These are phyloP conservation scores for Euptelea pleiosperma DNA, from an alignment of 164 flowering plant genomes.

Conservation along the genomic window DNA sequence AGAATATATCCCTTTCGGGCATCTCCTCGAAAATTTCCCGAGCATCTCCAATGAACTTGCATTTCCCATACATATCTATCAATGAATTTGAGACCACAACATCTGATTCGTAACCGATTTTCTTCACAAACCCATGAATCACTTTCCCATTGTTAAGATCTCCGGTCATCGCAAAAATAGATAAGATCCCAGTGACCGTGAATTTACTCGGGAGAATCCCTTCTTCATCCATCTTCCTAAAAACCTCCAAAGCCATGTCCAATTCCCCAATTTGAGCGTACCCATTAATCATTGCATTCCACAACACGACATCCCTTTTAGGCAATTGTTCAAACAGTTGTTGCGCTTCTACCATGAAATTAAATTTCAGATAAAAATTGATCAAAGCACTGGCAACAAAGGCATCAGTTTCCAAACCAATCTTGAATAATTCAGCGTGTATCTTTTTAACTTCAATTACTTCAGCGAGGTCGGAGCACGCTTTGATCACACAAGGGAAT, in stretches of 20 bases:
- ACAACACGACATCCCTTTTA: constrained; percentile 54
- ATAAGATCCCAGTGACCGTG: constrained; percentile 55
- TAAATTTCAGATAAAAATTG: constrained; percentile 29
- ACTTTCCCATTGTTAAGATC: constrained; percentile 40
- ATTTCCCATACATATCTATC: constrained; percentile 76
- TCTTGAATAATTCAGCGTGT: constrained; percentile 40
- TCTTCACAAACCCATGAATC: constrained; percentile 50
- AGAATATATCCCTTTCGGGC: constrained; percentile 42
- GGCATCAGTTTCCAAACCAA: constrained; percentile 18
- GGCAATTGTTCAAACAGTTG: constrained; percentile 30
- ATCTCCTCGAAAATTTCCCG: constrained; percentile 40
- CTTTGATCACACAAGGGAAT: constrained; percentile 59
- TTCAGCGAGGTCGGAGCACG: constrained; percentile 30
- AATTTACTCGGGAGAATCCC: constrained; percentile 42
- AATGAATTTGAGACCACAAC: constrained; percentile 49
- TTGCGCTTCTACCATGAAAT: constrained; percentile 16
- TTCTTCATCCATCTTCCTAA: constrained; percentile 37
- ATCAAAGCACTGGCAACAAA: constrained; percentile 29
- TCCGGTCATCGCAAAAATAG: constrained; percentile 35
- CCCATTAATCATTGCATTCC: constrained; percentile 73
- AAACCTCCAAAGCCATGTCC: constrained; percentile 39
- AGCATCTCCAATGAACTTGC: constrained; percentile 42
- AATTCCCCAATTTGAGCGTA: constrained; percentile 48
- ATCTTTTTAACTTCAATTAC: constrained; percentile 37
- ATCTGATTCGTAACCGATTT: constrained; percentile 44